These are phyloP conservation scores for Candida anutae DNA, from an alignment of 1,139 yeast genomes.

Conservation along the genomic window DNA sequence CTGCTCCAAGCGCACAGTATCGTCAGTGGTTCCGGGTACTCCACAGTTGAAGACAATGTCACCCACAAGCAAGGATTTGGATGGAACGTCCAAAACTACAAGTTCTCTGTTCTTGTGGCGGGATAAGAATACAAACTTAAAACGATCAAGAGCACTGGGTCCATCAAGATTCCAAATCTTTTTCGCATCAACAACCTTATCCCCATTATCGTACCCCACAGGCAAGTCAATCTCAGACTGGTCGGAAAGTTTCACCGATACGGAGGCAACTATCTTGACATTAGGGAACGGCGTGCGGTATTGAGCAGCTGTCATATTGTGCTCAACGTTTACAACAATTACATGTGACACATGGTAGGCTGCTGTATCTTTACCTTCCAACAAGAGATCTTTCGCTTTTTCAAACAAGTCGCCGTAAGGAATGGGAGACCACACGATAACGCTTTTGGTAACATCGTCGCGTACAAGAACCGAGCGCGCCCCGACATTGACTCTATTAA, in stretches of 20 bases:
- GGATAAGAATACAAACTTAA: conserved; percentile 51
- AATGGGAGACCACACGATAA: conserved; percentile 7
- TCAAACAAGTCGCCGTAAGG: conserved; percentile 6
- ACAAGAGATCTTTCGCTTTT: conserved; percentile 7
- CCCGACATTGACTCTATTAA: conserved; percentile 3
- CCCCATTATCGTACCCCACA: conserved; percentile 3
- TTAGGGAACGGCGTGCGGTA: conserved; percentile 3
- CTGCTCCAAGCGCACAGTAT: conserved; percentile 18
- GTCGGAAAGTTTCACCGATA: conserved; percentile 1
- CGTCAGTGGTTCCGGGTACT: conserved; percentile 8
- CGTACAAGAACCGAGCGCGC: conserved; percentile 7
- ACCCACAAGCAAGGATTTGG: conserved; percentile 45
- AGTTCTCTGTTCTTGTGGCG: conserved; percentile 49
- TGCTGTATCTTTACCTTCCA: conserved; percentile 10
- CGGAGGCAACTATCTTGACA: conserved; percentile 5
- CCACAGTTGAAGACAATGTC: conserved; percentile 50
- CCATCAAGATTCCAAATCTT: conserved; percentile 18
- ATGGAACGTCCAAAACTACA: conserved; percentile 37
- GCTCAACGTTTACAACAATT: conserved; percentile 6
- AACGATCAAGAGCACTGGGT: conserved; percentile 24
- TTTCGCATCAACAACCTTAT: conserved; percentile 10
- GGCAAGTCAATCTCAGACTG: conserved; percentile 1
- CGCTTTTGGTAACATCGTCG: conserved; percentile 1
- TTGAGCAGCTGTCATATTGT: conserved; percentile 4
- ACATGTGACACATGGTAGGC: conserved; percentile 3